Conservation (phyloP, 176 grass and related monocot genomes). For the Chrysopogon serrulatus region DNA sequence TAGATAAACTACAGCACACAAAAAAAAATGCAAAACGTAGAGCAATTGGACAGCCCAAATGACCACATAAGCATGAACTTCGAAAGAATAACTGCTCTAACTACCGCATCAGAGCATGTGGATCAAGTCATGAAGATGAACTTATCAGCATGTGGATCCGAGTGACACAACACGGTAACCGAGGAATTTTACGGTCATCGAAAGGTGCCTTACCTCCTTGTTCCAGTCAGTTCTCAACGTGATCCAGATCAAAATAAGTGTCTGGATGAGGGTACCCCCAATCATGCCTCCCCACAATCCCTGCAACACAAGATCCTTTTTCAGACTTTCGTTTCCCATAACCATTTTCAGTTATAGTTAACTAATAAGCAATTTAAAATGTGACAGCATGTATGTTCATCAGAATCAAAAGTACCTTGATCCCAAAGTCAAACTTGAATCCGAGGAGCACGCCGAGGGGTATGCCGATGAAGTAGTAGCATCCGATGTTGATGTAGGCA, state of each 20-base stretch:
- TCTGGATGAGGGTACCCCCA: conserved; percentile 66
- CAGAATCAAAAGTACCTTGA: conserved; percentile 43
- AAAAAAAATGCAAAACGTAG: not conserved
- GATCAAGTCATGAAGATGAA: not conserved
- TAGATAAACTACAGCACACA: not conserved
- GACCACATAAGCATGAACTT: not conserved
- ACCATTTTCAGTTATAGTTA: not conserved
- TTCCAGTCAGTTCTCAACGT: conserved; percentile 82
- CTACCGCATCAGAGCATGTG: too few relatives aligned
- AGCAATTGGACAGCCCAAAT: not conserved
- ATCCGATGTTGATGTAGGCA: conserved; percentile 84
- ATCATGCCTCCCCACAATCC: conserved; percentile 91
- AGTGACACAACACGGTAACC: not conserved
- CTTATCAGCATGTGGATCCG: not conserved
- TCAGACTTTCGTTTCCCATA: conserved; percentile 8
- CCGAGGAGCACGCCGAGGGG: conserved; percentile 62
- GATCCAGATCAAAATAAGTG: conserved; percentile 70
- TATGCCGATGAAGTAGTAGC: conserved; percentile 83
- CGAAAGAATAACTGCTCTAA: not conserved
- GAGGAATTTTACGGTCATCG: not conserved
- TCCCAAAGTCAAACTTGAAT: conserved; percentile 65
- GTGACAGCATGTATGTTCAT: not conserved
- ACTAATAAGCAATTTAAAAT: not conserved
- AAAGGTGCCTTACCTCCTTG: conserved; percentile 73
- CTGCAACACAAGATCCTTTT: conserved; percentile 23